Evolutionary conservation across 2,329 filamentous ascomycete species (phyloP).

Genomic region (Septoria linicola): DNA sequence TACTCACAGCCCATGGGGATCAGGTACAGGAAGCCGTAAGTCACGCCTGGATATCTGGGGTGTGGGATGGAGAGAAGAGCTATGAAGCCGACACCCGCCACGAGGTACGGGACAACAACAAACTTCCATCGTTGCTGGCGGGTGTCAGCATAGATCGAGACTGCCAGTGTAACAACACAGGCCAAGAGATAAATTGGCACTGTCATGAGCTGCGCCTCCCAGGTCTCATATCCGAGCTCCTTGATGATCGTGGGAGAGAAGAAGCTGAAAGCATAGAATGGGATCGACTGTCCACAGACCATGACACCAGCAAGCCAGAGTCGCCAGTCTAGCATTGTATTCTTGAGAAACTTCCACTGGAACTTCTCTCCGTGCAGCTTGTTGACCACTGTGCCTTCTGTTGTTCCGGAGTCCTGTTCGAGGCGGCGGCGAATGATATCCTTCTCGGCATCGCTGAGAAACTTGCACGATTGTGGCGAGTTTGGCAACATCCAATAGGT

Average conservation of each 20-base stretch:
- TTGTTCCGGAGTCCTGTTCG: constrained; percentile 20
- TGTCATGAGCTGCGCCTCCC: constrained; percentile 46
- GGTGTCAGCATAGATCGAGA: constrained; percentile 25
- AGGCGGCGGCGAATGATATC: constrained; percentile 45
- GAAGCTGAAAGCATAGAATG: constrained; percentile 63
- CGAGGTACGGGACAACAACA: constrained; percentile 21
- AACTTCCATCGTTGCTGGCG: constrained; percentile 23
- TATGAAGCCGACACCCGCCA: constrained; percentile 29
- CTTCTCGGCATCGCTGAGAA: constrained; percentile 51
- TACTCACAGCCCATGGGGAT: constrained; percentile 56
- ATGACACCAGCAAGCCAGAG: constrained; percentile 44
- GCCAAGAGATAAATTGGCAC: constrained; percentile 45
- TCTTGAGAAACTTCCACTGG: constrained; percentile 30
- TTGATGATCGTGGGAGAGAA: constrained; percentile 57
- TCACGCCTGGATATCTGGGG: constrained; percentile 42
- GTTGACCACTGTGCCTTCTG: constrained; percentile 33
- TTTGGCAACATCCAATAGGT: constrained; percentile 55
- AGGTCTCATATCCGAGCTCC: constrained; percentile 45
- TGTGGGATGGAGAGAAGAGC: constrained; percentile 43
- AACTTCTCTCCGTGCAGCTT: constrained; percentile 38
- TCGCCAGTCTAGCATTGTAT: constrained; percentile 42
- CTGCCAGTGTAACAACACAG: constrained; percentile 27
- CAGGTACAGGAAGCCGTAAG: constrained; percentile 56
- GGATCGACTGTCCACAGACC: constrained; percentile 56
- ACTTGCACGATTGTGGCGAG: constrained; percentile 57